Conservation (phyloP, 345 rosid species). For the Heritiera fomes region DNA sequence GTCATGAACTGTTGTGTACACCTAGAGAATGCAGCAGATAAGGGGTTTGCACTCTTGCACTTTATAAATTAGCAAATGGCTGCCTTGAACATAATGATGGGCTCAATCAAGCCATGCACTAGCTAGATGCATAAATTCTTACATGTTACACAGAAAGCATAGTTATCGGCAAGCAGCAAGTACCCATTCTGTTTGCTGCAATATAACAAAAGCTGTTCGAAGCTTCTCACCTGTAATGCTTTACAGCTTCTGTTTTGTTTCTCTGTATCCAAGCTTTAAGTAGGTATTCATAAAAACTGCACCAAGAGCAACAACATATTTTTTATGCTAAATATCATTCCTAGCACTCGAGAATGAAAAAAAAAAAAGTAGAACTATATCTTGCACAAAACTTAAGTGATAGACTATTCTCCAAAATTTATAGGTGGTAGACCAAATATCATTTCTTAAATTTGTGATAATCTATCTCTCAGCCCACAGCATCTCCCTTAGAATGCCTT, state of each 20-base stretch:
- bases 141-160: neutral
- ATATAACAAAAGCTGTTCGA: neutral
- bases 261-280: conserved; percentile 99
- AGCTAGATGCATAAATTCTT: conserved; percentile 4
- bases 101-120: neutral
- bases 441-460: neutral
- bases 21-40: neutral
- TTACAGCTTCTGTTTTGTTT: conserved; percentile 76
- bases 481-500: neutral
- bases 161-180: neutral
- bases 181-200: neutral
- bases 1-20: neutral
- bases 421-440: neutral
- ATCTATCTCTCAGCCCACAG: neutral
- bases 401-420: neutral
- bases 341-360: neutral
- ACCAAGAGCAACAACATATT: neutral
- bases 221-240: conserved; percentile 63
- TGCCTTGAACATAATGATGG: neutral
- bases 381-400: neutral
- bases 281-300: conserved; percentile 94
- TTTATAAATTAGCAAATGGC: neutral
- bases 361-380: neutral
- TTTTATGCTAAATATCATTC: neutral
- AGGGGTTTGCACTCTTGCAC: neutral